A percentile compares a stretch with the other conserved stretches of the same genome.
phyloP scores from a whole-genome alignment of 2,329 filamentous ascomycete species.

The Pestalotiopsis sp. region DNA sequence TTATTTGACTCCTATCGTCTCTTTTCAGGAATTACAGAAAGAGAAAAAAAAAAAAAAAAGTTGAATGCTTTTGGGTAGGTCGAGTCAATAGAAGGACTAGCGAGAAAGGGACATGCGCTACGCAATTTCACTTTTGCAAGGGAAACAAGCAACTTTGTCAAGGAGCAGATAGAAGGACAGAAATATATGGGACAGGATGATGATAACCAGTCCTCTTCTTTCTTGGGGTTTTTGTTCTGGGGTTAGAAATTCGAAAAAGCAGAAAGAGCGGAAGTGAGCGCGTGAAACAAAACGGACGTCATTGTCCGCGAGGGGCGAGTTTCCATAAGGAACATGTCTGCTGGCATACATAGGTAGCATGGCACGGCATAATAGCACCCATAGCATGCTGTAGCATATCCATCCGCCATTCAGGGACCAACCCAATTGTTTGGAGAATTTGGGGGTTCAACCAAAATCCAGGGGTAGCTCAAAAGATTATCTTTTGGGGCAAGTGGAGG shows the following conservation, averaged over 20 bases:
- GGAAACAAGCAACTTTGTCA: background rate
- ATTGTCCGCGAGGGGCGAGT: constrained; percentile 4
- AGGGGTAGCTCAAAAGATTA: constrained; percentile 5
- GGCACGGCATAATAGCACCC: too few relatives aligned
- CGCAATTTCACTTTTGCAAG: background rate
- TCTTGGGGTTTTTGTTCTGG: background rate
- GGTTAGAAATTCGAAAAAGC: background rate
- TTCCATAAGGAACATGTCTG: too few relatives aligned
- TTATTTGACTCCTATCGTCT: background rate
- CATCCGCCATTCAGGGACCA: constrained; percentile 3
- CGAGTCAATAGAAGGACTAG: background rate
- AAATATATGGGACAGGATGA: background rate
- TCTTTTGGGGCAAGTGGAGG: constrained; percentile 3
- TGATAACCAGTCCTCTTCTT: background rate
- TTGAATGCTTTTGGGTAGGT: background rate
- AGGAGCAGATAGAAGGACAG: background rate
- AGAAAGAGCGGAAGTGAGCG: background rate
- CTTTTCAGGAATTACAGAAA: background rate
- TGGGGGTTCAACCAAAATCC: background rate
- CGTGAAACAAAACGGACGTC: constrained; percentile 5
- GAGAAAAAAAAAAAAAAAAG: background rate
- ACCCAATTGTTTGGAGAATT: constrained; percentile 9
- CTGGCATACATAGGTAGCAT: too few relatives aligned
- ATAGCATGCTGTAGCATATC: too few relatives aligned
- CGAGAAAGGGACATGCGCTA: background rate